A percentile compares a stretch with the other conserved stretches of the same genome.
Evolutionary conservation across 495 filamentous ascomycete species (phyloP).

Genomic region (Penicillium odoratum): DNA sequence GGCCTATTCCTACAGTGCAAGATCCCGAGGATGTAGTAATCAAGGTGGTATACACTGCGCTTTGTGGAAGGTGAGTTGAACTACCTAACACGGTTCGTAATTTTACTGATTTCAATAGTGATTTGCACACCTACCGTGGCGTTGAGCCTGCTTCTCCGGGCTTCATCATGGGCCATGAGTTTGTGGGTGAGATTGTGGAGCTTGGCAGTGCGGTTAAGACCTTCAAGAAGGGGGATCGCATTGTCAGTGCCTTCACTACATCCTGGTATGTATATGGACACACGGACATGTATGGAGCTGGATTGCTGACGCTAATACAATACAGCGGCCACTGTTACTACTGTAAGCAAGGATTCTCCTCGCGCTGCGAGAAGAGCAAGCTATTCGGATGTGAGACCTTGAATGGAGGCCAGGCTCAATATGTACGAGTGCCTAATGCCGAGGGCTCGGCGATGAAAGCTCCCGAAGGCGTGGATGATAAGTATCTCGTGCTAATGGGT

Average conservation of each 20-base stretch:
- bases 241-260: constrained; percentile 82
- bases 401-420: constrained; percentile 91
- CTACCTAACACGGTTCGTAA: not conserved
- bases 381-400: constrained; percentile 74
- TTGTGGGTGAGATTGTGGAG: constrained; percentile 73
- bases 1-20: constrained; percentile 58
- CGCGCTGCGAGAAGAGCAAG: constrained; percentile 71
- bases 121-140: constrained; percentile 88
- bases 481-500: constrained; percentile 70
- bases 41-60: constrained; percentile 79
- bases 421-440: constrained; percentile 78
- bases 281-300: too few relatives aligned
- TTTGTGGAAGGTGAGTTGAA: constrained; percentile 79
- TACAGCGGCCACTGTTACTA: constrained; percentile 82
- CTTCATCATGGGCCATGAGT: constrained; percentile 74
- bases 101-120: constrained; percentile 49
- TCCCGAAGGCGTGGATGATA: constrained; percentile 71
- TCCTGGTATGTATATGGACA: constrained; percentile 64
- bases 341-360: constrained; percentile 78
- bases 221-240: constrained; percentile 71
- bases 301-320: constrained; percentile 9
- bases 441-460: constrained; percentile 80
- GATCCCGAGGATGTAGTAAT: constrained; percentile 77
- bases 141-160: constrained; percentile 64
- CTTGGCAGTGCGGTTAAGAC: constrained; percentile 66